Conservation (phyloP, 768 basidiomycete genomes). For the Kwoniella shandongensis region DNA sequence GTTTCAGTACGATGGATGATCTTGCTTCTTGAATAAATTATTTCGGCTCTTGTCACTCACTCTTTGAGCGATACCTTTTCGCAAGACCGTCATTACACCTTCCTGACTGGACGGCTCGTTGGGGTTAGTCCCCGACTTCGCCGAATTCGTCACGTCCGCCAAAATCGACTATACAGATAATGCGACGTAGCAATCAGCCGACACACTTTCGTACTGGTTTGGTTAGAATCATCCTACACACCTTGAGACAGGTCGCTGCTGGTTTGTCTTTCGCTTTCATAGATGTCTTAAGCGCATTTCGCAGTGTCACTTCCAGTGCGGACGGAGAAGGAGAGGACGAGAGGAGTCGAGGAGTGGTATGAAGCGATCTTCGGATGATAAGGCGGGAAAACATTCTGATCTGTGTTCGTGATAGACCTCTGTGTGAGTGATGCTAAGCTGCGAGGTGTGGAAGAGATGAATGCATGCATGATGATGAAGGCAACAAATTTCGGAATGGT, state of each 20-base stretch:
- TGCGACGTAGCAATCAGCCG: neutral
- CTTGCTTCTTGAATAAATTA: neutral
- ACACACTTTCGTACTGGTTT: neutral
- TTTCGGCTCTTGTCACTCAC: constrained; percentile 31
- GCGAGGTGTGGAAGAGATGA: no score
- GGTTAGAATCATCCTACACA: no score
- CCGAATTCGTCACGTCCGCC: constrained; percentile 49
- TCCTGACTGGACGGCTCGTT: constrained; percentile 41
- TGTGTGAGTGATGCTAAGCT: no score
- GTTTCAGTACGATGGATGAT: neutral
- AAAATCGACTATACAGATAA: constrained; percentile 33
- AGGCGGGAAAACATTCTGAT: constrained; percentile 10
- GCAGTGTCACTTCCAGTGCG: constrained; percentile 37
- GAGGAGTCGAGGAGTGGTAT: constrained; percentile 9
- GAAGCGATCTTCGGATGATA: constrained; percentile 5
- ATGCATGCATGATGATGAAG: no score
- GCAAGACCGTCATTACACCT: constrained; percentile 42
- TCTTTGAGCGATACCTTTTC: constrained; percentile 47
- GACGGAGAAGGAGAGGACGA: constrained; percentile 2
- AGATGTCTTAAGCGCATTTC: constrained; percentile 50
- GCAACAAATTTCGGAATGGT: neutral
- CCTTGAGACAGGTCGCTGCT: constrained; percentile 43
- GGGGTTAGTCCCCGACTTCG: constrained; percentile 46
- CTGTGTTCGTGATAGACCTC: no score
- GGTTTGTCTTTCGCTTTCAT: constrained; percentile 51